Evolutionary conservation across 495 filamentous ascomycete genomes (phyloP), one percentile per base, ranked within the genome.

Genomic region (Cryomyces antarcticus): DNA sequence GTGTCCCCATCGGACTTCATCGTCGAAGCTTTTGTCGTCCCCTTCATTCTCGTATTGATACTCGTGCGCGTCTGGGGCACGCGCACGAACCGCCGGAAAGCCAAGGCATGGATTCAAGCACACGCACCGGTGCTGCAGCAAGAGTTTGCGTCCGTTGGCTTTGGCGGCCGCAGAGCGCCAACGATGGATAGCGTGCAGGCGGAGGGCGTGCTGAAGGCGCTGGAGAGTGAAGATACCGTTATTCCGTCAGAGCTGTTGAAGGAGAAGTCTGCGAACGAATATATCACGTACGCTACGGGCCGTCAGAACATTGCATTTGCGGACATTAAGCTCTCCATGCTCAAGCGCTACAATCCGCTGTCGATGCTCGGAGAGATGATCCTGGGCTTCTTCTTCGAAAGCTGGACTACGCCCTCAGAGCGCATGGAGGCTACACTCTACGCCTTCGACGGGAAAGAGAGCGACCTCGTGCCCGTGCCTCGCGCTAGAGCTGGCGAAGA

Each of bases 111-210:
- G 83, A 74, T 86, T 46, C 61, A 69, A 39, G 74, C 80, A 13
- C 77, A 94, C 58, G 66, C 70, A 6, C 72, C 80, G 7, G 49
- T 75, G 27, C 66, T 97, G 11, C 65, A 75, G 44, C 66, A 71
- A 57, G 92, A 97, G 62, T 97, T 88, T 54, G 78, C 89, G 9
- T 66, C 75, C n/a, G 82, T 97, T 27, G 89, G 89, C 34, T 93
- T 85, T 57, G 63, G 68, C 36, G 69, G 60, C 31, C 63, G 44
- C 44, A 57, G 46, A 52, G 62, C 50, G 46, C 57, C 49, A 37
- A 49, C 54, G 0, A 52, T 54, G 10, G 65, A 68, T 28, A 64
- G 72, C 17, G 64, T 66, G 27, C 58, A 64, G 40, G 47, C 52
- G 5, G 50, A 60, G 9, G 57, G 62, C n/a, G 55, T 67, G 29